Conservation (phyloP, 805 yeast genomes). For the Nakazawaea wickerhamii region DNA sequence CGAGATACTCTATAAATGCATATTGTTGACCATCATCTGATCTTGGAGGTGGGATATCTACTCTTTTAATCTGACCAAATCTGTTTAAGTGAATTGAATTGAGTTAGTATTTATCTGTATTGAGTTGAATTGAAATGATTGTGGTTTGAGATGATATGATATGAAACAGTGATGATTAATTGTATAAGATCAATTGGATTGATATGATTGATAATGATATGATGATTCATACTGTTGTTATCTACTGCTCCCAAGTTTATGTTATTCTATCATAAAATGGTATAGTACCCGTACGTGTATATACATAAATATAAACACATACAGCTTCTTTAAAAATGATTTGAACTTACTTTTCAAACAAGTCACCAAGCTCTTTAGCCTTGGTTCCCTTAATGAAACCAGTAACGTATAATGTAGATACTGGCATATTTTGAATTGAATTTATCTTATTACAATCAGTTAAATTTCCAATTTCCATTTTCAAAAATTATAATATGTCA, state of each 20-base stretch:
- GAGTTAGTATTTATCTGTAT: background rate
- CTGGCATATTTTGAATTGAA: too few relatives aligned
- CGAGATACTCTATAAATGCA: slow-evolving; percentile 58
- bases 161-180: slow-evolving; percentile 1
- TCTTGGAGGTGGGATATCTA: slow-evolving; percentile 60
- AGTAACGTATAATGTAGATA: slow-evolving; percentile 22
- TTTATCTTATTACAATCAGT: too few relatives aligned
- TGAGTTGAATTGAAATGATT: slow-evolving; percentile 13
- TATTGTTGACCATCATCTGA: slow-evolving; percentile 53
- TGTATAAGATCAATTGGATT: background rate
- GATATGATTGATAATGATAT: background rate
- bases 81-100: too few relatives aligned
- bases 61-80: slow-evolving; percentile 51
- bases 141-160: slow-evolving; percentile 1
- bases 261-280: too few relatives aligned
- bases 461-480: background rate
- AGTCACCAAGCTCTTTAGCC: slow-evolving; percentile 55
- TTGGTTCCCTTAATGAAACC: slow-evolving; percentile 46
- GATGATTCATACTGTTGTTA: too few relatives aligned
- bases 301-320: too few relatives aligned
- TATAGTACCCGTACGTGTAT: too few relatives aligned
- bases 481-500: too few relatives aligned
- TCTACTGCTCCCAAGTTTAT: too few relatives aligned
- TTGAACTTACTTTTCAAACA: slow-evolving; percentile 60
- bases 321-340: too few relatives aligned